A percentile compares a stretch with the other conserved stretches of the same genome.
Conservation (phyloP, 306 rosid species). For the Casuarina equisetifolia region DNA sequence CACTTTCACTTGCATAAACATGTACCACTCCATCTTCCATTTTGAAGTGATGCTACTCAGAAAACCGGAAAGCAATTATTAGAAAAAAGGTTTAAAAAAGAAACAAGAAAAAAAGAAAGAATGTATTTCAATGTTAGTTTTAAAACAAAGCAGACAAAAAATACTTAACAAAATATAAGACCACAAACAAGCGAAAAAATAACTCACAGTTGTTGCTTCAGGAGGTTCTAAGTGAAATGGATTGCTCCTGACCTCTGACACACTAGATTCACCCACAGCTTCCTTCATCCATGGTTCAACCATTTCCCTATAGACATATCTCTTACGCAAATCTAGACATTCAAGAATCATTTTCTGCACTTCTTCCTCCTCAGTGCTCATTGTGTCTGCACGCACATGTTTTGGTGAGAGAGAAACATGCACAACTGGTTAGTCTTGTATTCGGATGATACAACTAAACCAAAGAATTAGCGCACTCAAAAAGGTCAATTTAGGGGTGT, state of each 20-base stretch:
- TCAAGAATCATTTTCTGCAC: conserved; percentile 38
- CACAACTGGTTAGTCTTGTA: neutral
- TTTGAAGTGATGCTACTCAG: conserved; percentile 61
- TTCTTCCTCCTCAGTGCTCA: conserved; percentile 41
- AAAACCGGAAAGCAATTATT: conserved; percentile 20
- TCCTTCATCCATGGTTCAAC: conserved; percentile 36
- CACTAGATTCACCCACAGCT: conserved; percentile 9
- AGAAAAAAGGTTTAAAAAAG: conserved; percentile 13
- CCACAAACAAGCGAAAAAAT: neutral
- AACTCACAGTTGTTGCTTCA: conserved; percentile 40
- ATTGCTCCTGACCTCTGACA: conserved; percentile 25
- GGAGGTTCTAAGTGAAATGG: conserved; percentile 45
- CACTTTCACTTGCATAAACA: conserved; percentile 67
- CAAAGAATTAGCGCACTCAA: conserved; percentile 21
- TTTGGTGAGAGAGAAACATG: neutral
- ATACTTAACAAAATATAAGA: neutral
- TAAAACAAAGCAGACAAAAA: conserved; percentile 10
- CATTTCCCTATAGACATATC: conserved; percentile 33
- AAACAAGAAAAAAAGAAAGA: conserved; percentile 16
- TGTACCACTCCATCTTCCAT: conserved; percentile 74
- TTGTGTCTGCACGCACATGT: conserved; percentile 24
- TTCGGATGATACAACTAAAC: neutral
- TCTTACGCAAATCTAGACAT: conserved; percentile 44
- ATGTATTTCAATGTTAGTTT: conserved; percentile 19
- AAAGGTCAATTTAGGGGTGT: neutral